Evolutionary conservation across 2,329 filamentous ascomycete species (phyloP).

Genomic region (Cytospora schulzeri): DNA sequence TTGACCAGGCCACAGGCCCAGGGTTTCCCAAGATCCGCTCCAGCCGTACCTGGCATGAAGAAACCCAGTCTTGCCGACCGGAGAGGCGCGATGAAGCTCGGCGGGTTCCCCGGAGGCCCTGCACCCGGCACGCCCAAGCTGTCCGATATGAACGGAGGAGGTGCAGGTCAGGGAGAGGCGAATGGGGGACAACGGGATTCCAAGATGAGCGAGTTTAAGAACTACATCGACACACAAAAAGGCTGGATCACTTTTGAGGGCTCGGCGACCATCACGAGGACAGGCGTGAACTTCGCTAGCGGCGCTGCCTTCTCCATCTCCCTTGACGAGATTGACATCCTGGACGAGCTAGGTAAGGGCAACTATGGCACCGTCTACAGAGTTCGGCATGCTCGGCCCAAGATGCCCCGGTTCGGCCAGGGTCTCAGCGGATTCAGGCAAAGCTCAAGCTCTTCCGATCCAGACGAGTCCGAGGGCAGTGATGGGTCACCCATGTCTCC

Average conservation of each 20-base stretch:
- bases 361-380: slow-evolving; percentile 99
- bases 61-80: slow-evolving; percentile 67
- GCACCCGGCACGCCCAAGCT: slow-evolving; percentile 44
- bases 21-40: slow-evolving; percentile 56
- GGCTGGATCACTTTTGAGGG: slow-evolving; percentile 92
- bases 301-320: slow-evolving; percentile 92
- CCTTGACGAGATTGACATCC: slow-evolving; percentile 88
- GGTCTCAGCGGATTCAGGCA: slow-evolving; percentile 55
- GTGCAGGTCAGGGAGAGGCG: slow-evolving; percentile 32
- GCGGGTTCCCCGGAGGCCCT: slow-evolving; percentile 41
- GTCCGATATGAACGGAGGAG: slow-evolving; percentile 42
- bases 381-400: slow-evolving; percentile 78
- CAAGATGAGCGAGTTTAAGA: slow-evolving; percentile 62
- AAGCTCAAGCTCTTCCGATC: slow-evolving; percentile 39
- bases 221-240: slow-evolving; percentile 89
- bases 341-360: slow-evolving; percentile 93
- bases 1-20: slow-evolving; percentile 50
- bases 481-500: slow-evolving; percentile 36
- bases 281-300: slow-evolving; percentile 89
- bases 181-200: slow-evolving; percentile 47
- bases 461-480: slow-evolving; percentile 34
- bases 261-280: slow-evolving; percentile 84
- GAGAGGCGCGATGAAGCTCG: slow-evolving; percentile 61
- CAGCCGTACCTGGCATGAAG: slow-evolving; percentile 44
- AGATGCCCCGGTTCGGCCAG: slow-evolving; percentile 59